These are phyloP conservation scores for Hysterangium stoloniferum DNA, from an alignment of 768 basidiomycete species.

Conservation along the genomic window DNA sequence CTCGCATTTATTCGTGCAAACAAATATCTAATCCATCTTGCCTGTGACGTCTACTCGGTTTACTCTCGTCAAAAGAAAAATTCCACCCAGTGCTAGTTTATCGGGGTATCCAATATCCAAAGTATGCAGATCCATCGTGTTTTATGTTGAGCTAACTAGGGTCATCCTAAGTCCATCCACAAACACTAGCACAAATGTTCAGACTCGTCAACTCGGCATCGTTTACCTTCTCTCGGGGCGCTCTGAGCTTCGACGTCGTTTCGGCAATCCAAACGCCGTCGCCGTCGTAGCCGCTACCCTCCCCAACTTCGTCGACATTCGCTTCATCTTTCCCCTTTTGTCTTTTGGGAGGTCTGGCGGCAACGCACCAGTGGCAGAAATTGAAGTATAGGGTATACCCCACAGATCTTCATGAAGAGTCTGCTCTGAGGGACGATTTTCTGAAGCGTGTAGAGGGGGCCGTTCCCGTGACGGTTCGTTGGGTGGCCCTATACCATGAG, in stretches of 20 bases:
- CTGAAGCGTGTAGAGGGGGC: too few species aligned
- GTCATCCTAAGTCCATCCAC: background rate
- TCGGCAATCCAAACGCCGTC: background rate
- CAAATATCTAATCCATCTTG: too few species aligned
- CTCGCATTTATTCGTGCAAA: too few species aligned
- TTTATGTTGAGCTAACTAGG: background rate
- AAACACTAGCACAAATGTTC: background rate
- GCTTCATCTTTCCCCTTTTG: background rate
- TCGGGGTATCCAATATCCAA: background rate
- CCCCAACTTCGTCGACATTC: background rate
- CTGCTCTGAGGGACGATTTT: too few species aligned
- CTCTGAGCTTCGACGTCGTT: background rate
- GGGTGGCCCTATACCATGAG: too few species aligned
- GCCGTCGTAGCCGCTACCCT: background rate
- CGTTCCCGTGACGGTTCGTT: too few species aligned
- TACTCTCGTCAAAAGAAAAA: too few species aligned
- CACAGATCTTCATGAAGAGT: too few species aligned
- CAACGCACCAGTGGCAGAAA: background rate
- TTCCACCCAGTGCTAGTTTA: background rate
- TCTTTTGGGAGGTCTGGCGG: background rate
- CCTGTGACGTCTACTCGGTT: too few species aligned
- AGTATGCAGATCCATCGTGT: background rate
- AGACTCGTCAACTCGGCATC: background rate
- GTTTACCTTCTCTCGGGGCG: background rate
- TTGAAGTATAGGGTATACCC: background rate